A percentile compares a stretch with the other conserved stretches of the same genome.
Evolutionary conservation across 1,139 yeast species (phyloP).

Genomic region (Geotrichum phurueaensis): DNA sequence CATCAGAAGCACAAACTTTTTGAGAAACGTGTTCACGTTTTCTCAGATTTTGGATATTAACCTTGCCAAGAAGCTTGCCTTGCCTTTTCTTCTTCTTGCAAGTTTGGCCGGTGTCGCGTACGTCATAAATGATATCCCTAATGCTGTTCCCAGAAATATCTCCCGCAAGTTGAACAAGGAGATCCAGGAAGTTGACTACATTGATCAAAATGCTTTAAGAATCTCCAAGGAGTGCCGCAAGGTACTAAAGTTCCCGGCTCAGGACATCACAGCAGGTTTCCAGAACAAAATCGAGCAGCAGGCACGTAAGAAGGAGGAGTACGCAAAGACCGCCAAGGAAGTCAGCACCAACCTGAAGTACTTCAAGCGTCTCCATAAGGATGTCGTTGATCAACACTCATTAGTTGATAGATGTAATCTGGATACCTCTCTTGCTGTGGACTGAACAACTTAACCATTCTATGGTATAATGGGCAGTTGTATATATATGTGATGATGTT

Average conservation of each 20-base stretch:
- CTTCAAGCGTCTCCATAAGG: conserved; percentile 49
- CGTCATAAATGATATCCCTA: conserved; percentile 72
- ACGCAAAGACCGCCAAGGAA: conserved; percentile 49
- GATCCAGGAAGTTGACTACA: conserved; percentile 63
- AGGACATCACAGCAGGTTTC: conserved; percentile 74
- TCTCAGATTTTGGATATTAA: conserved; percentile 22
- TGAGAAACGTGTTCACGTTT: conserved; percentile 28
- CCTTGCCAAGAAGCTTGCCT: conserved; percentile 36
- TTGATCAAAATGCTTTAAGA: conserved; percentile 69
- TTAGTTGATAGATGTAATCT: conserved; percentile 26
- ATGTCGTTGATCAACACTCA: conserved; percentile 27
- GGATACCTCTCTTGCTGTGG: conserved; percentile 15
- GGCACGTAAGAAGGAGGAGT: conserved; percentile 52
- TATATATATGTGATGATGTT: not conserved
- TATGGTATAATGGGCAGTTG: not conserved
- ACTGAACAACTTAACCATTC: not conserved
- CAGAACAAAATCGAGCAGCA: conserved; percentile 64
- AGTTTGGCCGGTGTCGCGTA: conserved; percentile 59
- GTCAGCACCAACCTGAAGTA: conserved; percentile 54
- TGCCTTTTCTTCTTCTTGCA: conserved; percentile 48
- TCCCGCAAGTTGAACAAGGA: conserved; percentile 64
- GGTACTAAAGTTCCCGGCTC: conserved; percentile 74
- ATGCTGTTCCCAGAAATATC: conserved; percentile 79
- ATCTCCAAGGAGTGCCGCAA: conserved; percentile 76
- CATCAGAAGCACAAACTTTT: conserved; percentile 28